Conservation (phyloP, 768 basidiomycete species). For the Suillus subluteus region DNA sequence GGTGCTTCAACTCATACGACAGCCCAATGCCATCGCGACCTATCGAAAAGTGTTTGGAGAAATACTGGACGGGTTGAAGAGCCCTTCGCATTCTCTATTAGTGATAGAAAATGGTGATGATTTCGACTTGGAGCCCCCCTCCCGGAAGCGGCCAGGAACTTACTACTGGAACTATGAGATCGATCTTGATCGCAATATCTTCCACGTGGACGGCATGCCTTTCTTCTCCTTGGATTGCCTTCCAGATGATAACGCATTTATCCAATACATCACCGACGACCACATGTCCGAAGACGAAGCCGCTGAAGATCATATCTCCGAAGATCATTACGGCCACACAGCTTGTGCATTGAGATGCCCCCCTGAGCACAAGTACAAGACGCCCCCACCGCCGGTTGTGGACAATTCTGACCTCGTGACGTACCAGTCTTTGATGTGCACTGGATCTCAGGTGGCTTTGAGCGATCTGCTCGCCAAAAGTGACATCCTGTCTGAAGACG, state of each 20-base stretch:
- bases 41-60: too few species aligned
- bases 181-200: neutral
- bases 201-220: neutral
- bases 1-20: too few species aligned
- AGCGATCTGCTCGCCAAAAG: neutral
- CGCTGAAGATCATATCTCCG: neutral
- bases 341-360: neutral
- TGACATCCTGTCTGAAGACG: neutral
- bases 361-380: neutral
- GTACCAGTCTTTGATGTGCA: neutral
- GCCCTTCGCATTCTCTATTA: too few species aligned
- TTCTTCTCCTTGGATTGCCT: conserved; percentile 1
- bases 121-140: too few species aligned
- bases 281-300: too few species aligned
- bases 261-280: neutral
- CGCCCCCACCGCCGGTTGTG: neutral
- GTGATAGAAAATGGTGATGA: too few species aligned
- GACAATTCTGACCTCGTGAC: neutral
- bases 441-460: neutral
- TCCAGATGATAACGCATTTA: neutral
- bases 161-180: neutral
- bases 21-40: too few species aligned
- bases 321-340: neutral
- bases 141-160: too few species aligned
- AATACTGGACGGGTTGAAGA: too few species aligned